Evolutionary conservation across 2,329 filamentous ascomycete species (phyloP), one percentile per base, ranked within the genome.

Genomic region (Coniella vitis): DNA sequence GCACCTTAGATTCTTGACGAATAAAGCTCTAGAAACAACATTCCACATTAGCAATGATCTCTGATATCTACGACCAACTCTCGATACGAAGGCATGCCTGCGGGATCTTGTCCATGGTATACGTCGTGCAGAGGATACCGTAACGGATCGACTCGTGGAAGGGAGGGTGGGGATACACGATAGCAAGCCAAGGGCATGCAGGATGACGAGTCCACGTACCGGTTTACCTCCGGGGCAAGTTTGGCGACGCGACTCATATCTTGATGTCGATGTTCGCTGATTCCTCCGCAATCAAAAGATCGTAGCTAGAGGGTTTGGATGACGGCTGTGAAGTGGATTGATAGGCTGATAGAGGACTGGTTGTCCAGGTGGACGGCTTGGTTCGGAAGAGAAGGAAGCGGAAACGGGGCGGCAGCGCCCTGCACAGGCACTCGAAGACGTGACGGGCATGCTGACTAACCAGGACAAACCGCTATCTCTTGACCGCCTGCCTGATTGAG

Each of bases 1-100:
- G 59, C 83, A 94, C 89, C 87, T 95, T 76, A 97, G 82, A 82
- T 98, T 97, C 88, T 97, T 97, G 65, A 97, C 91, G 82, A 97
- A 97, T 77, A 98, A 87, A 85, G 93, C 91, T 84, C 91, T 95
- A 60, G 56, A 57, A 49, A 57, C 50, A 41, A 48, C 32, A 22
- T 45, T 41, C 20, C 19, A 36, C 39, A 58, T 63, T 57, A 65
- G 65, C 56, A 57, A 8, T 17, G 21, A 14, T 50, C 16, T 12
- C n/a, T 10, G 4, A 20, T 20, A 4, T 16, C 8, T 32, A 17
- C 8, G n/a, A n/a, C 12, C 14, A 41, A 21, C 22, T 16, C 13
- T 16, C 12, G 8, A n/a, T 4, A 17, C 17, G 10, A 8, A 7
- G 13, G 4, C 9, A 40, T 17, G 21, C 13, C 13, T 29, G 4